These are phyloP conservation scores for Fusarium sacchari DNA, from an alignment of 2,329 filamentous ascomycete species.

Conservation along the genomic window DNA sequence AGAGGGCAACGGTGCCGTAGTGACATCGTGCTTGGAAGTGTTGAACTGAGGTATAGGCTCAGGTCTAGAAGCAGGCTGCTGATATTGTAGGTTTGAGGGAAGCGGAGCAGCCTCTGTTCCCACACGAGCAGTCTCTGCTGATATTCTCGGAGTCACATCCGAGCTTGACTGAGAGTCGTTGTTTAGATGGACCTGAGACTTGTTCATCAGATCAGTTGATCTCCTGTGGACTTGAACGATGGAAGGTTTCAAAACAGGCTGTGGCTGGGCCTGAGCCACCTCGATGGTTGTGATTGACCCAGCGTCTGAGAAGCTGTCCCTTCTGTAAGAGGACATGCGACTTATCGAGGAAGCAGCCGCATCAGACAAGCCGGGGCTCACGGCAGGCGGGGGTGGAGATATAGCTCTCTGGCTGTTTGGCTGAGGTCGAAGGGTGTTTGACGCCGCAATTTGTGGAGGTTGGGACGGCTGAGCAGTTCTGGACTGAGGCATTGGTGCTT, in stretches of 20 bases:
- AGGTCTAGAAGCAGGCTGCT: background rate
- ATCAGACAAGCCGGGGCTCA: slow-evolving; percentile 31
- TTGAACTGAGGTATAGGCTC: background rate
- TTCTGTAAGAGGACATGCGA: slow-evolving; percentile 23
- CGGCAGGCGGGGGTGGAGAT: slow-evolving; percentile 11
- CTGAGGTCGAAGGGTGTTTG: background rate
- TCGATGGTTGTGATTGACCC: slow-evolving; percentile 41
- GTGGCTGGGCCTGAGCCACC: slow-evolving; percentile 40
- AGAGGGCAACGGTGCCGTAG: slow-evolving; percentile 18
- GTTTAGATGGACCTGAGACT: slow-evolving; percentile 9
- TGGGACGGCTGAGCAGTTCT: background rate
- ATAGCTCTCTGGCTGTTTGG: background rate
- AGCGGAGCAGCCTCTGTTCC: background rate
- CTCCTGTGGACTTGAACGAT: slow-evolving; percentile 39
- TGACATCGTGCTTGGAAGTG: background rate
- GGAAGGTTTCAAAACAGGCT: slow-evolving; percentile 40
- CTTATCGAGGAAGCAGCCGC: slow-evolving; percentile 20
- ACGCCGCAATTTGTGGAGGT: background rate
- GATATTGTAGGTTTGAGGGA: background rate
- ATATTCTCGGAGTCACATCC: slow-evolving; percentile 14
- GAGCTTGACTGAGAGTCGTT: slow-evolving; percentile 13
- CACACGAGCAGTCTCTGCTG: slow-evolving; percentile 7
- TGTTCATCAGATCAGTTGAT: slow-evolving; percentile 35
- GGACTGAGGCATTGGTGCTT: background rate
- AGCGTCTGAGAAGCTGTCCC: slow-evolving; percentile 39